phyloP scores from a whole-genome alignment of 2,329 filamentous ascomycete species.

The Claviceps cyperi region DNA sequence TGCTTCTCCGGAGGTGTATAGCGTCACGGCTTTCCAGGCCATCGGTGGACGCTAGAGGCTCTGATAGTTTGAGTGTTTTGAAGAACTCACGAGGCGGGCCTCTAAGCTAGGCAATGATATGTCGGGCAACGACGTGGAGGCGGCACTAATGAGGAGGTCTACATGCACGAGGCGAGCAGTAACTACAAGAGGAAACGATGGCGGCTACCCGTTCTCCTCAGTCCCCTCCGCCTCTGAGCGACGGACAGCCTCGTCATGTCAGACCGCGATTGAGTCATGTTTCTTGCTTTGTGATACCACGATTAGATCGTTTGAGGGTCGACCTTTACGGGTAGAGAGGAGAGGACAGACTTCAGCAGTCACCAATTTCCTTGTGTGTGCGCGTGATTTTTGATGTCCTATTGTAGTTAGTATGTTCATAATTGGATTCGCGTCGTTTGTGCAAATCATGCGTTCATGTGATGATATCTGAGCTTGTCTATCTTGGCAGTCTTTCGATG shows the following conservation, averaged over 20 bases:
- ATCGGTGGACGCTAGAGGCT: slow-evolving; percentile 9
- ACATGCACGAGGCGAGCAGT: background rate
- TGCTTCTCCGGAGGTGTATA: no score
- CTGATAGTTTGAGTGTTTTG: slow-evolving; percentile 5
- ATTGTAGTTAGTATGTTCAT: background rate
- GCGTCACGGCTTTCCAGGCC: background rate
- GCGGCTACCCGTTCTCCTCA: background rate
- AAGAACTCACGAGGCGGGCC: background rate
- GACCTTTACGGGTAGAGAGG: background rate
- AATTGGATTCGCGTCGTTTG: background rate
- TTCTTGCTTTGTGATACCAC: slow-evolving; percentile 3
- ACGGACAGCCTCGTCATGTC: no score
- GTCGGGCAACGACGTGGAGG: no score
- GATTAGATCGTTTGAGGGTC: background rate
- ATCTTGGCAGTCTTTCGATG: no score
- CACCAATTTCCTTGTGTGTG: background rate
- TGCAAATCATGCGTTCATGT: no score
- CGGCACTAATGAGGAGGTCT: background rate
- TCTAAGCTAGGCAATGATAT: no score
- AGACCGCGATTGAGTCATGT: background rate
- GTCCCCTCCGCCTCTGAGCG: no score
- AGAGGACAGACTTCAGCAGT: background rate
- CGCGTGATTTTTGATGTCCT: background rate
- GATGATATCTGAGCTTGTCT: no score
- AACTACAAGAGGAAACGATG: background rate